Conservation (phyloP, 192 early-diverging fungal species). For the Piromyces finnis region DNA sequence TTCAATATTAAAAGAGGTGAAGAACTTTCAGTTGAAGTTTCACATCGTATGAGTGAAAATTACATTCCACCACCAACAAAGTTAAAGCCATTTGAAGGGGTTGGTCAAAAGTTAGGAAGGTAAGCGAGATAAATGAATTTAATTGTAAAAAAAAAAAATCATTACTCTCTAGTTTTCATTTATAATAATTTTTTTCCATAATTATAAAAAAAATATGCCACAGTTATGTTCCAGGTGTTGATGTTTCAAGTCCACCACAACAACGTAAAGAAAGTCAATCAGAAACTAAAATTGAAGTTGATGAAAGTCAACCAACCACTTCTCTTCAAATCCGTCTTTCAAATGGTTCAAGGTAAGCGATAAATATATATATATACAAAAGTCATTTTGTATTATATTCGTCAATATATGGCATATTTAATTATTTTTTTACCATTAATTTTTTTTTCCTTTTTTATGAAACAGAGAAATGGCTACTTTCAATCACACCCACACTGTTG, state of each 20-base stretch:
- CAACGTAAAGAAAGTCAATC: slow-evolving; percentile 3
- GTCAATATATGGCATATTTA: too few relatives aligned
- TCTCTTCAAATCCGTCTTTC: slow-evolving; percentile 80
- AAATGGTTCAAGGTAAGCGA: slow-evolving; percentile 53
- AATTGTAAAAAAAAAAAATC: neutral
- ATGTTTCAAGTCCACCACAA: slow-evolving; percentile 1
- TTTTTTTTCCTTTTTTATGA: neutral
- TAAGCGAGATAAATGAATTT: too few relatives aligned
- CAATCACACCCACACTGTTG: slow-evolving; percentile 81
- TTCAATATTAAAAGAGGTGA: slow-evolving; percentile 79
- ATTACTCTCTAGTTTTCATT: too few relatives aligned
- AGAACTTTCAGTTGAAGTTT: slow-evolving; percentile 74
- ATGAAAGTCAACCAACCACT: slow-evolving; percentile 58
- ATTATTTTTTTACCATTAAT: neutral
- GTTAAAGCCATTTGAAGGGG: slow-evolving; percentile 57
- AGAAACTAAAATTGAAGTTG: slow-evolving; percentile 29
- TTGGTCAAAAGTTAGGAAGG: slow-evolving; percentile 63
- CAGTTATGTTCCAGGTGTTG: slow-evolving; percentile 7
- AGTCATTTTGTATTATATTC: too few relatives aligned
- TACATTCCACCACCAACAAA: slow-evolving; percentile 67
- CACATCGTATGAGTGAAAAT: slow-evolving; percentile 65
- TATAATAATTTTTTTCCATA: too few relatives aligned
- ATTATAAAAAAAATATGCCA: too few relatives aligned
- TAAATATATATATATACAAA: too few relatives aligned
- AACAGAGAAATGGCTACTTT: slow-evolving; percentile 62